Base-by-base conservation (phyloP, 1,284 basidiomycete species). In the Rugosomyces carneus region DNA sequence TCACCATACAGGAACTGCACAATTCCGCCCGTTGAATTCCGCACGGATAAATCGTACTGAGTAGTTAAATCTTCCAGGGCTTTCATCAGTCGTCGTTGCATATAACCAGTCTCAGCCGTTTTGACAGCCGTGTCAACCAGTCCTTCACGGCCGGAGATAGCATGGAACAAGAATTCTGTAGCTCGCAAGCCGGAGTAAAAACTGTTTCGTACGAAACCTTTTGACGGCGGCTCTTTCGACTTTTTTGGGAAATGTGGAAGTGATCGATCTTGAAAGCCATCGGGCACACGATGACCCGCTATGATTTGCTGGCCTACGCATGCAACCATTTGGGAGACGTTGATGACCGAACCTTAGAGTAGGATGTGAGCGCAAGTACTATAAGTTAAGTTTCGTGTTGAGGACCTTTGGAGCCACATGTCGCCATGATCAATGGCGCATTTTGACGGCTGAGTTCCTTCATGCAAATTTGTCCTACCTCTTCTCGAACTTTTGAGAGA, bases 261-360 rank as follows among this genome's bases (percentile, higher is more conserved):
- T 1, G 96, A 97, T 39, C 96, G 90, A 68, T 99, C 96, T 68
- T 99, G 96, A 73, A 99, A 99, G 42, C 95, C 96, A 74, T 99
- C 91, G 1, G 93, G 93, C 5, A 99, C 94, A 81, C 96, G 96
- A 64, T 92, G 89, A 18, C 96, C 96, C 19, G 90, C 84, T 56
- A 99, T 99, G 66, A 99, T 98, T 63, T 99, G 96, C 63, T 99
- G 96, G 8, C 96, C 96, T 56, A 99, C 96, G 80, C 94, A 97
- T 55, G 96, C 96, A 48, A 99, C 96, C 96, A 99, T 99, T 70
- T 99, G 96, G 10, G 93, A 96, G 49, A 99, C 96, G 67, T 99
- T 99, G 71, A 99, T 97, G 54, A 94, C 92, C 58, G 95, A 98
- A 64, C 95, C 93, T 95, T 40, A 32, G 6, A 29, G 39, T 40